These are phyloP conservation scores for Solanum piurae DNA, from an alignment of 257 asterid species.

Conservation along the genomic window DNA sequence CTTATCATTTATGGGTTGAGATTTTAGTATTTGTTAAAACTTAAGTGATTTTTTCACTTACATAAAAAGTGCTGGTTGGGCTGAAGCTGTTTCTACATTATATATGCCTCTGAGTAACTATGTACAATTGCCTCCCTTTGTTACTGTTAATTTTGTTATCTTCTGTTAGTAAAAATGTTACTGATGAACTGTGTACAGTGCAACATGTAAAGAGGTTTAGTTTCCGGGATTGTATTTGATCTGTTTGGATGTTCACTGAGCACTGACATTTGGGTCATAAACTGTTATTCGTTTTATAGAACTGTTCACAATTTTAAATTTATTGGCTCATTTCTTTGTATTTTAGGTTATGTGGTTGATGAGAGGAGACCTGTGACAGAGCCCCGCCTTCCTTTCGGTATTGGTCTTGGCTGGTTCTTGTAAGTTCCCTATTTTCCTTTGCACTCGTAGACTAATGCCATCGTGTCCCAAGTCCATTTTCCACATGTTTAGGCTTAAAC, in stretches of 20 bases:
- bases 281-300: neutral
- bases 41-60: neutral
- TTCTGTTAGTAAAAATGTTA: neutral
- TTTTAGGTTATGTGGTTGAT: conserved; percentile 56
- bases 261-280: neutral
- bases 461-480: neutral
- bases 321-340: neutral
- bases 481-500: neutral
- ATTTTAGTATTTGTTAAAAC: neutral
- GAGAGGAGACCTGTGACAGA: conserved; percentile 59
- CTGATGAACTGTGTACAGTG: neutral
- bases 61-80: neutral
- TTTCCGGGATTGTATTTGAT: neutral
- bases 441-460: neutral
- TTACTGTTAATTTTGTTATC: neutral
- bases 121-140: too few species aligned
- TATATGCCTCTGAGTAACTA: neutral
- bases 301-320: neutral
- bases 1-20: neutral
- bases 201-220: neutral
- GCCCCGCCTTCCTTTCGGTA: conserved; percentile 65
- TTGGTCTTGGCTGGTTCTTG: conserved; percentile 86
- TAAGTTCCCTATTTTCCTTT: conserved; percentile 16
- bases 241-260: neutral
- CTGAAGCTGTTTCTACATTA: neutral